phyloP scores from a whole-genome alignment of 1,284 basidiomycete species.

The Malassezia sp. region DNA sequence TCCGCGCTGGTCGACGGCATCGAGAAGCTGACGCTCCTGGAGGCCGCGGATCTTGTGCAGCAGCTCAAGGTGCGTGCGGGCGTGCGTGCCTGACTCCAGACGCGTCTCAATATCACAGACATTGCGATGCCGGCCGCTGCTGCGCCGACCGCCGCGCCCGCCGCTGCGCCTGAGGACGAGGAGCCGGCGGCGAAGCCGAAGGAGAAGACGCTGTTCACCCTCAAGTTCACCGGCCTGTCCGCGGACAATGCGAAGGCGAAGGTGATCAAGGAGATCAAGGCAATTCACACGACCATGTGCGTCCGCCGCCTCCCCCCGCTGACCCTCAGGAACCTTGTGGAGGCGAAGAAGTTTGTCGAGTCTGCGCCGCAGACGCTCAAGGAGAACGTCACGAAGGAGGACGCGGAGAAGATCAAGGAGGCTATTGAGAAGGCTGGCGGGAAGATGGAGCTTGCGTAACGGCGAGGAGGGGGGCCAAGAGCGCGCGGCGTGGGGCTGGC shows the following conservation, averaged over 20 bases:
- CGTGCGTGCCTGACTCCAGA: slow-evolving; percentile 50
- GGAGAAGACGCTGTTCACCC: slow-evolving; percentile 95
- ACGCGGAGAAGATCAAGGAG: slow-evolving; percentile 90
- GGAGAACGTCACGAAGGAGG: slow-evolving; percentile 92
- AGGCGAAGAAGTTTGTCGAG: slow-evolving; percentile 99
- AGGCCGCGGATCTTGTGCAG: slow-evolving; percentile 90
- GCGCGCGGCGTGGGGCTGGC: not conserved
- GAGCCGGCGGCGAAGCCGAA: slow-evolving; percentile 75
- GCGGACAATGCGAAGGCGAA: slow-evolving; percentile 62
- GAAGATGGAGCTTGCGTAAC: slow-evolving; percentile 56
- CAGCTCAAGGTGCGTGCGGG: slow-evolving; percentile 63
- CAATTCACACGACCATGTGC: slow-evolving; percentile 47
- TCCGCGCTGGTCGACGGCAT: slow-evolving; percentile 84
- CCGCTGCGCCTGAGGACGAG: slow-evolving; percentile 49
- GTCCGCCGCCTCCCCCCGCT: no score
- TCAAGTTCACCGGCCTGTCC: slow-evolving; percentile 53
- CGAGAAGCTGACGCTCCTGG: slow-evolving; percentile 74
- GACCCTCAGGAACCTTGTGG: slow-evolving; percentile 42
- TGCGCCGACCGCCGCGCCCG: slow-evolving; percentile 50
- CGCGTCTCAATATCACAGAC: slow-evolving; percentile 91
- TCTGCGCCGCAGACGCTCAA: slow-evolving; percentile 85
- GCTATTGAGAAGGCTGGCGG: slow-evolving; percentile 81
- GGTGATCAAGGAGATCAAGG: slow-evolving; percentile 96
- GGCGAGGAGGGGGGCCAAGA: not conserved
- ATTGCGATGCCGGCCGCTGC: slow-evolving; percentile 80